phyloP scores from a whole-genome alignment of 805 yeast species.

The Saturnispora saitoi region DNA sequence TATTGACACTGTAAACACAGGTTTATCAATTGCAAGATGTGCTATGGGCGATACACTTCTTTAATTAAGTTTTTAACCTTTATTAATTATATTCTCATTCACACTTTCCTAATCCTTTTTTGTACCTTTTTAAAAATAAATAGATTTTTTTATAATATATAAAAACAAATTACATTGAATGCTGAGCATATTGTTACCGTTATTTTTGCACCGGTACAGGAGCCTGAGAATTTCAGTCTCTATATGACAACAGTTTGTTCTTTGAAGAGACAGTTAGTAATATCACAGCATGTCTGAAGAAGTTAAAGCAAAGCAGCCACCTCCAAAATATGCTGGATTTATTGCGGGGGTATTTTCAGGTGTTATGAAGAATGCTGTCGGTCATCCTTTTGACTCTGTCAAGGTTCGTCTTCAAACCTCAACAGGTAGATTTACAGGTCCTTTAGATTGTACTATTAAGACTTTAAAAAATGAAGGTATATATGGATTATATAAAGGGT shows the following conservation, averaged over 20 bases:
- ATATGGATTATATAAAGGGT: slow-evolving; percentile 77
- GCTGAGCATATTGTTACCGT: background rate
- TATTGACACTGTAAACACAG: slow-evolving; percentile 79
- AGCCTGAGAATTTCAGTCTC: background rate
- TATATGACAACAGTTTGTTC: background rate
- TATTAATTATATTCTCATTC: background rate
- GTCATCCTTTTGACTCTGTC: slow-evolving; percentile 89
- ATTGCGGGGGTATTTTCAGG: slow-evolving; percentile 88
- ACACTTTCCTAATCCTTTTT: background rate
- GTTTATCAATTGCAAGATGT: slow-evolving; percentile 85
- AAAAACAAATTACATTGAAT: background rate
- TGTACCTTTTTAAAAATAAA: background rate
- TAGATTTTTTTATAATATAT: background rate
- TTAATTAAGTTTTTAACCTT: slow-evolving; percentile 22
- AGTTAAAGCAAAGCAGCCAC: slow-evolving; percentile 22
- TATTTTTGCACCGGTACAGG: slow-evolving; percentile 2
- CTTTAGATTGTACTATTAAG: slow-evolving; percentile 68
- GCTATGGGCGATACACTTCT: slow-evolving; percentile 87
- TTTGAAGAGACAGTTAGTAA: background rate
- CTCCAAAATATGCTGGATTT: slow-evolving; percentile 62
- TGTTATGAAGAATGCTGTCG: slow-evolving; percentile 77
- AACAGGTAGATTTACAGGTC: slow-evolving; percentile 60
- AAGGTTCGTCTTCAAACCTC: slow-evolving; percentile 79
- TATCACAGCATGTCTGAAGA: background rate
- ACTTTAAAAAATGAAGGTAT: slow-evolving; percentile 71